Evolutionary conservation across 306 rosid species (phyloP).

Genomic region (Corylus avellana): DNA sequence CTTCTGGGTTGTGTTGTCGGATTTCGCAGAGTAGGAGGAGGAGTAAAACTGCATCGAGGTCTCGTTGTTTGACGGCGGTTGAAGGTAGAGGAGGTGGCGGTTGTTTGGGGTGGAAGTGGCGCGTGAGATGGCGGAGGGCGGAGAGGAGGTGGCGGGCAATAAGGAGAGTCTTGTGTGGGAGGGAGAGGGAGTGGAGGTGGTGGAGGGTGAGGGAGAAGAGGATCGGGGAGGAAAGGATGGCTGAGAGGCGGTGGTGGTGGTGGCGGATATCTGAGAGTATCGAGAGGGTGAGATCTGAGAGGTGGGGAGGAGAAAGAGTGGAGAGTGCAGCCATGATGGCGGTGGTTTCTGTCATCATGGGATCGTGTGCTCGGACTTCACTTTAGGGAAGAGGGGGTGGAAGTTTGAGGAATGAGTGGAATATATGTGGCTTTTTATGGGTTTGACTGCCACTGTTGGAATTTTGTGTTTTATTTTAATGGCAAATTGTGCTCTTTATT

Average conservation of each 20-base stretch:
- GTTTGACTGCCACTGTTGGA: slow-evolving; percentile 9
- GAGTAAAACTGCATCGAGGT: slow-evolving; percentile 63
- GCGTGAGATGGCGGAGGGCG: slow-evolving; percentile 62
- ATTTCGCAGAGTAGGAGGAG: slow-evolving; percentile 82
- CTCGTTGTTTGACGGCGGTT: slow-evolving; percentile 37
- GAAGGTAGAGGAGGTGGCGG: slow-evolving; percentile 22
- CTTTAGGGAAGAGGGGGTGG: background rate
- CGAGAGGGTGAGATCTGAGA: slow-evolving; percentile 64
- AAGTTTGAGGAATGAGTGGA: slow-evolving; percentile 20
- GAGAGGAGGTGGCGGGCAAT: slow-evolving; percentile 75
- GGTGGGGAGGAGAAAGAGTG: slow-evolving; percentile 59
- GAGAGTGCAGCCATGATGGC: slow-evolving; percentile 71
- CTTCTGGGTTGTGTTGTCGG: slow-evolving; percentile 55
- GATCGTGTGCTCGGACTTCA: slow-evolving; percentile 49
- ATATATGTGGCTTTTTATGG: slow-evolving; percentile 30
- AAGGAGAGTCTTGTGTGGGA: slow-evolving; percentile 64
- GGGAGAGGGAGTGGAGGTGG: slow-evolving; percentile 69
- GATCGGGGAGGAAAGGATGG: slow-evolving; percentile 67
- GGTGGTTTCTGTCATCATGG: slow-evolving; percentile 63
- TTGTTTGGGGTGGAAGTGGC: slow-evolving; percentile 37
- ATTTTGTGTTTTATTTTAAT: background rate
- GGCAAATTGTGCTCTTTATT: slow-evolving; percentile 3
- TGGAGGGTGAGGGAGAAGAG: slow-evolving; percentile 69
- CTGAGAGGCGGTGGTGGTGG: slow-evolving; percentile 61
- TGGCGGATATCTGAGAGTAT: slow-evolving; percentile 50